phyloP scores from a whole-genome alignment of 176 grass and related monocot genomes.

The Bromus sterilis region DNA sequence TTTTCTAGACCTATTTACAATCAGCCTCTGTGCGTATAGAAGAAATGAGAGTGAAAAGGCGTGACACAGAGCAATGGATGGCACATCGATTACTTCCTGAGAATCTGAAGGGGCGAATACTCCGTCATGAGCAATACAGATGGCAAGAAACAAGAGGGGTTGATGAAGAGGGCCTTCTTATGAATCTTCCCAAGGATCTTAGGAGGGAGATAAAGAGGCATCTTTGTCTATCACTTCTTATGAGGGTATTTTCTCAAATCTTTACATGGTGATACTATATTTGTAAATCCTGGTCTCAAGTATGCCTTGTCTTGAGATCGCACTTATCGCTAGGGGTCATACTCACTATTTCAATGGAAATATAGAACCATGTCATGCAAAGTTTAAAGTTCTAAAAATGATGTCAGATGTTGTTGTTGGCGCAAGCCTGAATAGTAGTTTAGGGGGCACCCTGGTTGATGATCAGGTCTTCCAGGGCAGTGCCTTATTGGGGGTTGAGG shows the following conservation, averaged over 20 bases:
- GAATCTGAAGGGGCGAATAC: slow-evolving; percentile 75
- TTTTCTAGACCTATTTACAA: slow-evolving; percentile 77
- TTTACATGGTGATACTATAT: slow-evolving; percentile 5
- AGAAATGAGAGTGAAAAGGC: slow-evolving; percentile 90
- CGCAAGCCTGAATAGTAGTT: too few species aligned
- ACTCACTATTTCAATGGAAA: neutral
- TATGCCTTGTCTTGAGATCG: neutral
- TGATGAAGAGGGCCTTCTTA: slow-evolving; percentile 79
- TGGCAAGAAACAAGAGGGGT: slow-evolving; percentile 99
- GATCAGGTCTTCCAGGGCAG: too few species aligned
- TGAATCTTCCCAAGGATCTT: slow-evolving; percentile 91
- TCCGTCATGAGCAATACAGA: slow-evolving; percentile 80
- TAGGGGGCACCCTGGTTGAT: too few species aligned
- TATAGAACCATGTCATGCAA: neutral
- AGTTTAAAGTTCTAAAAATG: neutral
- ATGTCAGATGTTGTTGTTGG: neutral
- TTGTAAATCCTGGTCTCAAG: neutral
- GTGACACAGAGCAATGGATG: slow-evolving; percentile 92
- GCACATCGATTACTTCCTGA: slow-evolving; percentile 76
- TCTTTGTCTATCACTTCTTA: slow-evolving; percentile 86
- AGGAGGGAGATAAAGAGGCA: slow-evolving; percentile 82
- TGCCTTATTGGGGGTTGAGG: too few species aligned
- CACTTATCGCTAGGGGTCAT: neutral
- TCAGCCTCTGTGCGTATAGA: slow-evolving; percentile 72
- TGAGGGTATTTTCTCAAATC: slow-evolving; percentile 46